Conservation (phyloP, 73 alveolate species). For the Tetrahymena borealis region DNA sequence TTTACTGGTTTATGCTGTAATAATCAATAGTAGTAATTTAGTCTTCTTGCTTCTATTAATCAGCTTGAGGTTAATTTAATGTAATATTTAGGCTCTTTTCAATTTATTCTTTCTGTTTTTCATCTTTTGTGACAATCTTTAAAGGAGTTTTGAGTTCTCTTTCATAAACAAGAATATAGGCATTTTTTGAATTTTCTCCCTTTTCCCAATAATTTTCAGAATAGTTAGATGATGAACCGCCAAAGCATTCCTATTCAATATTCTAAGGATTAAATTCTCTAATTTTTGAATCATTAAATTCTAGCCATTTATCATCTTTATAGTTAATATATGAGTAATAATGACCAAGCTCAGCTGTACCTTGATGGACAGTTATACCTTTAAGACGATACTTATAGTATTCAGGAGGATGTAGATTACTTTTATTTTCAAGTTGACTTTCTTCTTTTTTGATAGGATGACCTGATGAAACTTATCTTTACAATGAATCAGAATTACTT, state of each 20-base stretch:
- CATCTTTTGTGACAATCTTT: slow-evolving; percentile 19
- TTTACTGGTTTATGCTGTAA: neutral
- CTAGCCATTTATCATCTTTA: slow-evolving; percentile 77
- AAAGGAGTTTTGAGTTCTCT: slow-evolving; percentile 61
- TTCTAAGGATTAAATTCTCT: slow-evolving; percentile 47
- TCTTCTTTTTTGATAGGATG: neutral
- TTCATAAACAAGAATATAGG: slow-evolving; percentile 97
- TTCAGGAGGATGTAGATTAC: neutral
- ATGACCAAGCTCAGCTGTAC: slow-evolving; percentile 96
- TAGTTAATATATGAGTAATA: slow-evolving; percentile 51
- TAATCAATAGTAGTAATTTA: neutral
- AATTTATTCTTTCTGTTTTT: slow-evolving; percentile 17
- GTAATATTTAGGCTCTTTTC: neutral
- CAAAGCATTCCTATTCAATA: slow-evolving; percentile 74
- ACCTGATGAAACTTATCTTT: neutral
- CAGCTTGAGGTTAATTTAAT: neutral
- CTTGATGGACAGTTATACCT: slow-evolving; percentile 91
- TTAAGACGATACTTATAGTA: neutral
- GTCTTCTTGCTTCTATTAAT: neutral
- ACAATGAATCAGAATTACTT: neutral
- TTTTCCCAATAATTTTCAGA: slow-evolving; percentile 46
- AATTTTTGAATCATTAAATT: slow-evolving; percentile 79
- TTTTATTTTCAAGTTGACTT: neutral
- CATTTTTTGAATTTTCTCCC: slow-evolving; percentile 74
- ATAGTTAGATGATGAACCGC: slow-evolving; percentile 64